Evolutionary conservation across 2,329 filamentous ascomycete species (phyloP).

Genomic region (Dothistroma septosporum): DNA sequence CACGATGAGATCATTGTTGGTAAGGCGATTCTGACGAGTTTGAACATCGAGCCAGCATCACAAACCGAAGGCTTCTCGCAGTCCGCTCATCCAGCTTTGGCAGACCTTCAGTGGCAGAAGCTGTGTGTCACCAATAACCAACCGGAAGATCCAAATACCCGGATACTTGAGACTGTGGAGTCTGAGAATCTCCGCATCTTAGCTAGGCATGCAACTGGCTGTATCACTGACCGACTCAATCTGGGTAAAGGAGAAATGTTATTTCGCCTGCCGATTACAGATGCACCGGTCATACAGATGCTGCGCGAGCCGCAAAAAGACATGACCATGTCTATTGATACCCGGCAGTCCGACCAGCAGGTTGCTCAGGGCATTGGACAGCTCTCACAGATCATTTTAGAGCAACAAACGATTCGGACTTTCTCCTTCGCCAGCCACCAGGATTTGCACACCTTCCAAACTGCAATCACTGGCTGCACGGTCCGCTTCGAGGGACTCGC

Average conservation of each 20-base stretch:
- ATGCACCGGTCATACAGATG: conserved; percentile 58
- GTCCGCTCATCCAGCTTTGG: conserved; percentile 40
- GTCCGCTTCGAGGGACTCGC: conserved; percentile 58
- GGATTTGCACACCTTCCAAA: conserved; percentile 73
- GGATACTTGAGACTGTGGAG: conserved; percentile 63
- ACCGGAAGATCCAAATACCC: conserved; percentile 51
- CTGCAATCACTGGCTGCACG: conserved; percentile 71
- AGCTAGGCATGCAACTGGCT: conserved; percentile 67
- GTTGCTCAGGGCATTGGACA: conserved; percentile 59
- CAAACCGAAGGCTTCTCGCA: conserved; percentile 43
- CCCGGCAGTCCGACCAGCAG: conserved; percentile 30
- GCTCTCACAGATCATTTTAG: conserved; percentile 55
- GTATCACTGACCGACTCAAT: conserved; percentile 78
- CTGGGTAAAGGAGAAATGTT: conserved; percentile 53
- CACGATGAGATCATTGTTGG: conserved; percentile 66
- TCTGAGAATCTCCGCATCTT: conserved; percentile 73
- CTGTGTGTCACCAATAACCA: conserved; percentile 70
- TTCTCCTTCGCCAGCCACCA: conserved; percentile 47
- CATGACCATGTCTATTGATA: conserved; percentile 66
- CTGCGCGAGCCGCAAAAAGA: conserved; percentile 72
- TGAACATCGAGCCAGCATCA: conserved; percentile 58
- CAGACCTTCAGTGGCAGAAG: conserved; percentile 58
- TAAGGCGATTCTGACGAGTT: conserved; percentile 63
- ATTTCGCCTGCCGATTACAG: conserved; percentile 39
- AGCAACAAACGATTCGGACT: conserved; percentile 64